Base-by-base conservation (phyloP, 768 basidiomycete genomes). In the Tubosaeta brunneosetosa region DNA sequence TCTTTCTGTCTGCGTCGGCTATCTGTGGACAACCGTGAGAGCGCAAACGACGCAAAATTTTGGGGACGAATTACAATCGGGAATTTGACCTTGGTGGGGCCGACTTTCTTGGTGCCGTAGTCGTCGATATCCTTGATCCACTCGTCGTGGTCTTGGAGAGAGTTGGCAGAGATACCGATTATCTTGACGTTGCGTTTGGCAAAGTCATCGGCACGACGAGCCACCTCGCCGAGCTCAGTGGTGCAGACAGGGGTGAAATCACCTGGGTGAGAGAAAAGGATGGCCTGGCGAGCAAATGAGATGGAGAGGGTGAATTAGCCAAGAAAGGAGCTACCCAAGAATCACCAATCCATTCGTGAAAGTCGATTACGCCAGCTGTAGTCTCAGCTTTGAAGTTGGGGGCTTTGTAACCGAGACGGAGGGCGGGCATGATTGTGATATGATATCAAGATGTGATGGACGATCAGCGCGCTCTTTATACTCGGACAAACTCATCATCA, bases 221-320 rank as follows among this genome's bases (percentile, higher is more conserved):
- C 88, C 41, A 97, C 94, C 69, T 97, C 95, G 47, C 91, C 94
- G 34, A 98, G 86, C 75, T 98, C 97, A 50, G 97, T 99, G 44
- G 97, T 94, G 80, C 91, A 94, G 48, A 94, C 86, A 45, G 89
- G 88, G n/a, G 88, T 90, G 66, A 92, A 92, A 66, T 92, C 88
- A 41, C 88, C 94, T 1, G 93, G 93, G 71, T 97, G 94, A 29
- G 93, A 95, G 82, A 97, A 98, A 51, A 98, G 78, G 67, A 93
- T 73, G 46, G 79, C 88, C 90, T 91, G 52, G n/a, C 31, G 25
- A 27, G 29, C n/a, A 6, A 36, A 37, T 50, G 34, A 56, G 43
- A 25, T 34, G 48, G 6, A n/a, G 22, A 25, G 25, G 1, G n/a
- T 27, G 26, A 36, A 44, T 22, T 22, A 22, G 22, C 22, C 22